Percentiles rank a stretch among this genome's conserved stretches.
Evolutionary conservation across 768 basidiomycete genomes (phyloP).

Genomic region (Fomitopsis pulvina): DNA sequence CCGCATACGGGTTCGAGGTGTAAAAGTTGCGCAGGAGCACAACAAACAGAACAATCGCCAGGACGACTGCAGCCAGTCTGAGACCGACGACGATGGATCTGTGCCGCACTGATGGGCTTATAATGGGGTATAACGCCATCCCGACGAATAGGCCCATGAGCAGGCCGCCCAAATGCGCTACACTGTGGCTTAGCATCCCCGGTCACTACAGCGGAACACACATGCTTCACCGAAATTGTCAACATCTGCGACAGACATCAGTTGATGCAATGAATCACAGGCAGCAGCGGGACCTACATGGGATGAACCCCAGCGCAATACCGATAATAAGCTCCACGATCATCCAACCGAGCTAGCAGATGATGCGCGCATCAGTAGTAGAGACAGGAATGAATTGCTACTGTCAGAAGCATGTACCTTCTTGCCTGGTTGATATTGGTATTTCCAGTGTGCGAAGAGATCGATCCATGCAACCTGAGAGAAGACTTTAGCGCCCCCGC

Average conservation of each 20-base stretch:
- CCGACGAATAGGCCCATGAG: constrained; percentile 79
- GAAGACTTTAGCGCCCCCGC: neutral
- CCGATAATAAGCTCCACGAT: constrained; percentile 83
- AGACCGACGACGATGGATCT: constrained; percentile 64
- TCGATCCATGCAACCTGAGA: constrained; percentile 77
- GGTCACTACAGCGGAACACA: neutral
- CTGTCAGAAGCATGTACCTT: constrained; percentile 44
- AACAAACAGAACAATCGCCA: constrained; percentile 76
- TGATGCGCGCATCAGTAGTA: neutral
- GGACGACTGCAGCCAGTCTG: constrained; percentile 65
- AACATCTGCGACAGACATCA: constrained; percentile 41
- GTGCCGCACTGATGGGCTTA: constrained; percentile 74
- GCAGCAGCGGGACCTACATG: constrained; percentile 44
- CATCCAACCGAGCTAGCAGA: constrained; percentile 68
- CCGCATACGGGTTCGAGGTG: constrained; percentile 77
- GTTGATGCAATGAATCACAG: neutral
- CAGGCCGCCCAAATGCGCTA: constrained; percentile 85
- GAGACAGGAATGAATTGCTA: neutral
- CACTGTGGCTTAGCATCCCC: constrained; percentile 7
- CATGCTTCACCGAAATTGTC: constrained; percentile 75
- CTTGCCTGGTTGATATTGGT: constrained; percentile 73
- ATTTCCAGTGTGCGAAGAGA: constrained; percentile 87
- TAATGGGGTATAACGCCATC: constrained; percentile 83
- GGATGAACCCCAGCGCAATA: constrained; percentile 77
- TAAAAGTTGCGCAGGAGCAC: constrained; percentile 87